Conservation (phyloP, 306 rosid species). For the Malus fusca region DNA sequence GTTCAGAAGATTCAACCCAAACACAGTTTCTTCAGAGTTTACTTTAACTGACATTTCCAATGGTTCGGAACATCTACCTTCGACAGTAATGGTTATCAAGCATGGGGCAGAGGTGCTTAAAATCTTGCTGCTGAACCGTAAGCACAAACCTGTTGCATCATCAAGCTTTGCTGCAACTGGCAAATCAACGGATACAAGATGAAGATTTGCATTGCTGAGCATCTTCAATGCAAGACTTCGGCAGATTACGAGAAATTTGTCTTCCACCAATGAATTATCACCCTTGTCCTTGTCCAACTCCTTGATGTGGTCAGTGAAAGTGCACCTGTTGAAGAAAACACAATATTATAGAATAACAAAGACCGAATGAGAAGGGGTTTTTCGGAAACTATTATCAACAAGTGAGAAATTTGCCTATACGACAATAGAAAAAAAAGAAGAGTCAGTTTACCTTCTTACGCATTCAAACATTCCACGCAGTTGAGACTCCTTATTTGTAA, state of each 20-base stretch:
- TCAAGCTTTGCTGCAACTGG: slow-evolving; percentile 65
- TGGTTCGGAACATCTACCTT: slow-evolving; percentile 87
- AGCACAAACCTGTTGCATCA: slow-evolving; percentile 84
- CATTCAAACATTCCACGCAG: slow-evolving; percentile 97
- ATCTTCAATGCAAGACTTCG: slow-evolving; percentile 65
- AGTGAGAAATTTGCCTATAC: not conserved
- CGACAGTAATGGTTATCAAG: slow-evolving; percentile 59
- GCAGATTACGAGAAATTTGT: slow-evolving; percentile 72
- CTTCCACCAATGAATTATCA: slow-evolving; percentile 39
- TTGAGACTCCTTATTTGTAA: slow-evolving; percentile 57
- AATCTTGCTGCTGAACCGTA: slow-evolving; percentile 78
- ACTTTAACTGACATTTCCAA: slow-evolving; percentile 58
- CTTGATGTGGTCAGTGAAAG: slow-evolving; percentile 61
- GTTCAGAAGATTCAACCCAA: slow-evolving; percentile 84
- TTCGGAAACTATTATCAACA: not conserved
- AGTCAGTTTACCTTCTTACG: slow-evolving; percentile 58
- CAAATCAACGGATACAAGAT: slow-evolving; percentile 79
- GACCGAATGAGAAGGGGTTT: not conserved
- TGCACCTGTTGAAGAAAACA: slow-evolving; percentile 51
- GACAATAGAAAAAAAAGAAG: not conserved
- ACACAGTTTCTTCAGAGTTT: slow-evolving; percentile 94
- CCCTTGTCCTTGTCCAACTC: slow-evolving; percentile 48
- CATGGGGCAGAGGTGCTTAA: slow-evolving; percentile 70
- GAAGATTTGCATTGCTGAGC: slow-evolving; percentile 72
- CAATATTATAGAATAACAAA: slow-evolving; percentile 22